Evolutionary conservation across 78 protist species (phyloP).

Genomic region (Emiliania huxleyi): DNA sequence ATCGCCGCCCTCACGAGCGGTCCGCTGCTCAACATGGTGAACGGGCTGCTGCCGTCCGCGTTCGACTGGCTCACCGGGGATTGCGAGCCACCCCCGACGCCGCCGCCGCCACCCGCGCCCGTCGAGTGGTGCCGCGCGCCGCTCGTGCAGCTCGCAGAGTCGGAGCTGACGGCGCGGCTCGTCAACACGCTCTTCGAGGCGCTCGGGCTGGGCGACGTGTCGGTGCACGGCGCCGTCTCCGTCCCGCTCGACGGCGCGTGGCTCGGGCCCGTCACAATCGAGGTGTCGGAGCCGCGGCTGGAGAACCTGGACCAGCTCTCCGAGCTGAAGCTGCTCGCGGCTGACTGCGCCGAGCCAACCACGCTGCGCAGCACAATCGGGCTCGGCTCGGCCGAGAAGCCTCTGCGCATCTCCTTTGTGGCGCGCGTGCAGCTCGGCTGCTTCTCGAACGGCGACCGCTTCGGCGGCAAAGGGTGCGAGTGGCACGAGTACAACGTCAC

Average conservation of each 20-base stretch:
- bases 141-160: not conserved
- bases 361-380: not conserved
- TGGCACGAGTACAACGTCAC: not conserved
- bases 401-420: not conserved
- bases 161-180: not conserved
- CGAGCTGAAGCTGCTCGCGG: not conserved
- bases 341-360: not conserved
- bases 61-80: not conserved
- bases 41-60: not conserved
- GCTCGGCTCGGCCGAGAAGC: not conserved
- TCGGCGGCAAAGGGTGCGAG: not conserved
- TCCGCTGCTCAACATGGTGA: not conserved
- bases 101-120: not conserved
- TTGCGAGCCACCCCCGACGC: not conserved
- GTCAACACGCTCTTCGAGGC: not conserved
- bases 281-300: not conserved
- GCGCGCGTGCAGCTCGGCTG: not conserved
- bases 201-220: not conserved
- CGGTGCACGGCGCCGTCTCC: not conserved
- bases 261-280: not conserved
- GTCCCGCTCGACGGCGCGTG: not conserved
- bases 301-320: not conserved
- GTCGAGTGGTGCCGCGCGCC: not conserved
- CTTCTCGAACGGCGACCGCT: not conserved
- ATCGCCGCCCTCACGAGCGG: not conserved